A percentile compares a stretch with the other conserved stretches of the same genome.
These are phyloP conservation scores for Truncatella angustata DNA, from an alignment of 2,329 filamentous ascomycete genomes.

Conservation along the genomic window DNA sequence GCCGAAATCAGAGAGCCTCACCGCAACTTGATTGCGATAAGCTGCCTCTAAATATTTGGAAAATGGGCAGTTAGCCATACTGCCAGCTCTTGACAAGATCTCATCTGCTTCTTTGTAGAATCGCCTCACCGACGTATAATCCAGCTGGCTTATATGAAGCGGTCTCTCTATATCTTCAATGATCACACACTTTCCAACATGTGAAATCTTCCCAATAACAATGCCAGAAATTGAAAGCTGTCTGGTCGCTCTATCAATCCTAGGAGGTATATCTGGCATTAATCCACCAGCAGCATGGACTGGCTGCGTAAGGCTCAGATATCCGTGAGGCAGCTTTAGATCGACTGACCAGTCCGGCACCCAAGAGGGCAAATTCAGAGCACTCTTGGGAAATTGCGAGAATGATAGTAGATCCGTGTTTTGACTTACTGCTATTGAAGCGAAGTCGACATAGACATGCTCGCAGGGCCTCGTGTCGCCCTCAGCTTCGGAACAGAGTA, in stretches of 20 bases:
- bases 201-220: slow-evolving; percentile 19
- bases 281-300: slow-evolving; percentile 22
- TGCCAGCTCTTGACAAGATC: slow-evolving; percentile 15
- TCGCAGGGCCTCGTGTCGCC: slow-evolving; percentile 8
- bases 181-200: slow-evolving; percentile 18
- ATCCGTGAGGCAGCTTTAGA: slow-evolving; percentile 23
- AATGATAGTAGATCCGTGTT: slow-evolving; percentile 28
- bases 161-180: not conserved
- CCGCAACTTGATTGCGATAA: slow-evolving; percentile 1
- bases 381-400: slow-evolving; percentile 24
- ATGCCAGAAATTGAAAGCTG: slow-evolving; percentile 19
- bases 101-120: slow-evolving; percentile 26
- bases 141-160: slow-evolving; percentile 14
- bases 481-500: not conserved
- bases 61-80: not conserved
- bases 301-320: slow-evolving; percentile 19
- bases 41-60: slow-evolving; percentile 5
- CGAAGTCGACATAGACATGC: slow-evolving; percentile 11
- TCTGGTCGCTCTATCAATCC: slow-evolving; percentile 9
- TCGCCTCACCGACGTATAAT: slow-evolving; percentile 18
- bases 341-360: slow-evolving; percentile 30
- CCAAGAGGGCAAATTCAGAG: slow-evolving; percentile 28
- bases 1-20: slow-evolving; percentile 14
- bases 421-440: slow-evolving; percentile 18
- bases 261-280: not conserved